Conservation (phyloP, 148 eudicot genomes). For the Cornus controversa region DNA sequence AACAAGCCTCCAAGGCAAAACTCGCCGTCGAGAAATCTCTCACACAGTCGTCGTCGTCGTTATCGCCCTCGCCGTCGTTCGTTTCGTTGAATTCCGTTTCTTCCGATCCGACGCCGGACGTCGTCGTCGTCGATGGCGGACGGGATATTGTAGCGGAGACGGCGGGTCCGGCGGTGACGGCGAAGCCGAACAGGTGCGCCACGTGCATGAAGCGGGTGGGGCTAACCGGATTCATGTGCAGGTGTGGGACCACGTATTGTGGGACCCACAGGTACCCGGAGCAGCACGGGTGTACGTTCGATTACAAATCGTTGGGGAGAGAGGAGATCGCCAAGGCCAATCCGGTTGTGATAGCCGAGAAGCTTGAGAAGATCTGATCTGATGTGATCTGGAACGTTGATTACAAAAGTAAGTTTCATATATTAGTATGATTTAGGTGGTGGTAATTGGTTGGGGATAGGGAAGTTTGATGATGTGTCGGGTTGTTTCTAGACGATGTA, state of each 20-base stretch:
- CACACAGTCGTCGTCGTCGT: background rate
- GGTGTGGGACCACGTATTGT: constrained; percentile 48
- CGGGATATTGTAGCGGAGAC: background rate
- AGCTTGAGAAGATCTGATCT: constrained; percentile 33
- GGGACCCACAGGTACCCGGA: constrained; percentile 57
- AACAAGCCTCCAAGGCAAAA: constrained; percentile 17
- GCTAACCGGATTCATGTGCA: constrained; percentile 48
- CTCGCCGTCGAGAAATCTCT: constrained; percentile 21
- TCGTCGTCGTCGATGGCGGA: background rate
- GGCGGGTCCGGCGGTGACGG: background rate
- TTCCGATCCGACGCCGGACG: background rate
- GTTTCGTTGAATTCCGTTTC: background rate
- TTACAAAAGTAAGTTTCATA: too few species aligned
- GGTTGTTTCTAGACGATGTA: too few species aligned
- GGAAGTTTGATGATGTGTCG: too few species aligned
- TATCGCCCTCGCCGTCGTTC: background rate
- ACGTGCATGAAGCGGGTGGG: constrained; percentile 53
- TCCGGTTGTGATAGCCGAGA: constrained; percentile 39
- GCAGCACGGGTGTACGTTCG: constrained; percentile 44
- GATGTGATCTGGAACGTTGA: constrained; percentile 4
- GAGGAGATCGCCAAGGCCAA: constrained; percentile 40
- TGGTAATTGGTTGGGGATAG: background rate
- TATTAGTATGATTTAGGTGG: too few species aligned
- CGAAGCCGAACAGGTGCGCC: constrained; percentile 38
- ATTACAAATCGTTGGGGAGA: constrained; percentile 32